phyloP scores from a whole-genome alignment of 495 filamentous ascomycete species.

The Penicillium alfredii region DNA sequence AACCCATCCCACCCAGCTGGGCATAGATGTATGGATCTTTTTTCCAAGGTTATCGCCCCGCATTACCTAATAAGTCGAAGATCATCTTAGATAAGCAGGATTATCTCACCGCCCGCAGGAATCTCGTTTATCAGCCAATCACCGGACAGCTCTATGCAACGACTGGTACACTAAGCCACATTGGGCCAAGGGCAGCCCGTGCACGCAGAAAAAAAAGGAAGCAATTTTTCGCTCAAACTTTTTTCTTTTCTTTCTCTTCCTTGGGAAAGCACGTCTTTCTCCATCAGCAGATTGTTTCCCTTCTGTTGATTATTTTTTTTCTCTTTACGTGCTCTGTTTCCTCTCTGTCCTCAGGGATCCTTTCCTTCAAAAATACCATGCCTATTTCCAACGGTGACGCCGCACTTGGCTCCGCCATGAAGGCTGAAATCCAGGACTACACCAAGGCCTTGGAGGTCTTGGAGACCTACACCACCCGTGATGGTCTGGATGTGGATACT shows the following conservation, averaged over 20 bases:
- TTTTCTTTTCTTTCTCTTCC: constrained; percentile 49
- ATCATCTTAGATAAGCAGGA: too few species aligned
- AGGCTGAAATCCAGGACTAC: constrained; percentile 48
- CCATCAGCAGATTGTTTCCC: constrained; percentile 46
- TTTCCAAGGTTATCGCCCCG: too few species aligned
- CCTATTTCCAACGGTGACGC: constrained; percentile 62
- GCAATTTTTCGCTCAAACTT: constrained; percentile 31
- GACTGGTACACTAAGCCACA: constrained; percentile 18
- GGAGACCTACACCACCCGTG: constrained; percentile 60
- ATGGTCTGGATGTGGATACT: constrained; percentile 79
- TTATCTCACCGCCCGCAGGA: constrained; percentile 25
- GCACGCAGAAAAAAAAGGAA: constrained; percentile 32
- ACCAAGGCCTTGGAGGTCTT: constrained; percentile 72
- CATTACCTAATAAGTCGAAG: too few species aligned
- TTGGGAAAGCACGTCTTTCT: constrained; percentile 51
- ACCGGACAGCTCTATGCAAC: constrained; percentile 1
- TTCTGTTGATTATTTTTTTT: constrained; percentile 39
- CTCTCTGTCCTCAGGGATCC: constrained; percentile 11
- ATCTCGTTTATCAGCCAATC: constrained; percentile 38
- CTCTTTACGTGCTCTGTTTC: constrained; percentile 5
- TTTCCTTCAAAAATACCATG: constrained; percentile 49
- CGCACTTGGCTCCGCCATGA: constrained; percentile 35
- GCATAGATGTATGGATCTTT: too few species aligned
- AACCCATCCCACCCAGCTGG: too few species aligned
- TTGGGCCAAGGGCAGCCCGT: constrained; percentile 13